Conservation (phyloP, 2,329 filamentous ascomycete genomes). For the Scortechinia acanthostroma region DNA sequence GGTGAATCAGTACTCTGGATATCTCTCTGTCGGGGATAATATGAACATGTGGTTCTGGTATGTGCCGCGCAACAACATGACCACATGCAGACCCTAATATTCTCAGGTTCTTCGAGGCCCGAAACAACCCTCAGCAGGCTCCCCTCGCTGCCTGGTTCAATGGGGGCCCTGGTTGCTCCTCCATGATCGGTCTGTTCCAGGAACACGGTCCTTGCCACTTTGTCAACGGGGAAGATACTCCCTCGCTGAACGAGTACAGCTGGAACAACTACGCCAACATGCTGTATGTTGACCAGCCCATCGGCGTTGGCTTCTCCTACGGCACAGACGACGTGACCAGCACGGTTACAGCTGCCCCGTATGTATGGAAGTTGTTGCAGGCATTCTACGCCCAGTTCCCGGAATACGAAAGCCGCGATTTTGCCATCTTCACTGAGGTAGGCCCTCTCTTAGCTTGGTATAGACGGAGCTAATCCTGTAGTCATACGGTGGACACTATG, state of each 20-base stretch:
- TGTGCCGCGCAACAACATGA: too few species aligned
- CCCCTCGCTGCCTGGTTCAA: slow-evolving; percentile 35
- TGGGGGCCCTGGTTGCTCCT: slow-evolving; percentile 34
- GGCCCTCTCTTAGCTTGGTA: slow-evolving; percentile 3
- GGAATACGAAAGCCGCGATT: slow-evolving; percentile 48
- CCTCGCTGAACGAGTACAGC: slow-evolving; percentile 27
- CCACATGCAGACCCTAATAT: too few species aligned
- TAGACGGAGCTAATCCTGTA: neutral
- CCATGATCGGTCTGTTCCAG: slow-evolving; percentile 26
- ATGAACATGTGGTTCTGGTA: slow-evolving; percentile 35
- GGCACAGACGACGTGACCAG: slow-evolving; percentile 22
- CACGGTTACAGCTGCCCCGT: slow-evolving; percentile 34
- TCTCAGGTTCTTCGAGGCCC: slow-evolving; percentile 55
- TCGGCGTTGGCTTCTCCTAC: slow-evolving; percentile 31
- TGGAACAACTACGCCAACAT: slow-evolving; percentile 28
- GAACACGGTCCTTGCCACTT: slow-evolving; percentile 29
- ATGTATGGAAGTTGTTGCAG: slow-evolving; percentile 49
- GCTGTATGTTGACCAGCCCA: slow-evolving; percentile 28
- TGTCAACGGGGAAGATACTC: slow-evolving; percentile 13
- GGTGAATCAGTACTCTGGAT: slow-evolving; percentile 41
- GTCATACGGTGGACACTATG: slow-evolving; percentile 51
- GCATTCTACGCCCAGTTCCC: slow-evolving; percentile 59
- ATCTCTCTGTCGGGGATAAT: slow-evolving; percentile 33
- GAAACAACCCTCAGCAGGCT: slow-evolving; percentile 34
- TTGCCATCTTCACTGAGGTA: slow-evolving; percentile 39